phyloP scores from a whole-genome alignment of 2,329 filamentous ascomycete genomes.

The Trichophyton simii region DNA sequence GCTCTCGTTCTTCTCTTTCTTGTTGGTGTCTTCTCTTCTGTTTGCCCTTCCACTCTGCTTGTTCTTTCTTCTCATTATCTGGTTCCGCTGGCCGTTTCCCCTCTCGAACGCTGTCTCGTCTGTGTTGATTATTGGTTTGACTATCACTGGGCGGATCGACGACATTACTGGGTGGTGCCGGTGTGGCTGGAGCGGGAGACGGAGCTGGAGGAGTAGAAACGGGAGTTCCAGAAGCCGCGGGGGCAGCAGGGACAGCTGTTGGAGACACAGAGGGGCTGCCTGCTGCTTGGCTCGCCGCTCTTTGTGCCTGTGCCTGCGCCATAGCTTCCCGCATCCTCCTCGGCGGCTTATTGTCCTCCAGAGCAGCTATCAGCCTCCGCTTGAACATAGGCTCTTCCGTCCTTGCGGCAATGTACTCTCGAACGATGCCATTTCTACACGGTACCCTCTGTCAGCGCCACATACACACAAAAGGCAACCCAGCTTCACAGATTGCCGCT shows the following conservation, averaged over 20 bases:
- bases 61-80: conserved; percentile 27
- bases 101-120: background rate
- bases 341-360: conserved; percentile 20
- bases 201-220: background rate
- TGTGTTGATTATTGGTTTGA: background rate
- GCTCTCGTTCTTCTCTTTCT: conserved; percentile 53
- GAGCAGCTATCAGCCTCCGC: conserved; percentile 38
- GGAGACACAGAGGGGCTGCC: background rate
- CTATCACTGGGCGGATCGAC: background rate
- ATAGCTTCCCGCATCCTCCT: background rate
- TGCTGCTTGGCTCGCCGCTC: background rate
- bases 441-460: background rate
- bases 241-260: background rate
- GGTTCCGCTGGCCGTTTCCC: background rate
- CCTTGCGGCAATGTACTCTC: conserved; percentile 60
- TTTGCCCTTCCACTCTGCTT: conserved; percentile 41
- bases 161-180: background rate
- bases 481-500: background rate
- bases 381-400: conserved; percentile 55
- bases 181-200: background rate
- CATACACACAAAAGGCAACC: no score
- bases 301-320: background rate
- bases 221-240: background rate
- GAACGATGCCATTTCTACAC: conserved; percentile 56
- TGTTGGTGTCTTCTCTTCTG: conserved; percentile 52